Evolutionary conservation across 1,284 basidiomycete species (phyloP), one percentile per base, ranked within the genome.

Genomic region (Ceraceosorus guamensis): DNA sequence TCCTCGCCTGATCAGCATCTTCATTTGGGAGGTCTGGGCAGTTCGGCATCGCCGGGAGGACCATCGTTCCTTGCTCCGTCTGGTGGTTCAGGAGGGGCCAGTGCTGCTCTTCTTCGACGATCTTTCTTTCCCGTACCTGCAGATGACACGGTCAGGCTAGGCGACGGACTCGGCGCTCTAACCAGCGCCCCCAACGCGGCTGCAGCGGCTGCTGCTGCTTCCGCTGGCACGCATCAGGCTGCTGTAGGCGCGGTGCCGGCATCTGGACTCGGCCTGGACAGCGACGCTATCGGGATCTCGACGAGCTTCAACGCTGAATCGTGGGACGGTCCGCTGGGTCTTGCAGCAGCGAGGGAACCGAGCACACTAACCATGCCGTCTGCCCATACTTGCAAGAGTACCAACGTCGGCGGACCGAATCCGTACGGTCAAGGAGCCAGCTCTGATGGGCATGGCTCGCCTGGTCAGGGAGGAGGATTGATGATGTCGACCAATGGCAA

Each of bases 91-190:
- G 16, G 59, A 18, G 59, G 66, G 4, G 64, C 57, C n/a, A 49
- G 49, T 32, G 51, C 53, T 1, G 62, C 52, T 2, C 50, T 65
- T 30, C 60, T 67, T 4, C 48, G 31, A 46, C 67, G 63, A 48
- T 65, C 77, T 0, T 90, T 84, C 75, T 89, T 85, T 68, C 84
- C 86, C 2, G 82, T 93, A 0, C 84, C 87, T 1, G 75, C 76
- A 2, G 88, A 93, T 70, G 84, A 86, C 3, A 91, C 89, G 0
- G 75, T 83, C 55, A 85, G 89, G 16, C 82, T 91, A 47, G 91
- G 91, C 7, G 89, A 89, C 61, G 82, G 79, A 50, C 80, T 14
- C 70, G 83, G 46, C 79, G 83, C 63, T 6, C 56, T 71, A n/a
- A 45, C 65, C 31, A 65, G 62, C 6, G 48, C 48, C 13, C 32